These are phyloP conservation scores for Perkinsus chesapeaki DNA, from an alignment of 169 alveolate genomes.

Conservation along the genomic window DNA sequence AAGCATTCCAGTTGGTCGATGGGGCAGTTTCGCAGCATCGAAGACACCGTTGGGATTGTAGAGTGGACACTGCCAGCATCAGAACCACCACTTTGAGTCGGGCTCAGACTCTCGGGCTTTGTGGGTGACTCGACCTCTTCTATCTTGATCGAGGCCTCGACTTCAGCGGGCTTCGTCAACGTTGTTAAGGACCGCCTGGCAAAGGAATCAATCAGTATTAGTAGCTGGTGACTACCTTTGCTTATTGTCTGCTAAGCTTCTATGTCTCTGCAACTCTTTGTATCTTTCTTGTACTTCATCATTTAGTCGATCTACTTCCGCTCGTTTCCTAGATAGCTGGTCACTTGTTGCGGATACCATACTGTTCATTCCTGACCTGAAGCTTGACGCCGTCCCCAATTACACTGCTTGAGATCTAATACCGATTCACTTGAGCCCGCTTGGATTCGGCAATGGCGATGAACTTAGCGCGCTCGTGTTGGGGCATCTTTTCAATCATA, in stretches of 20 bases:
- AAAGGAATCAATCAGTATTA: not conserved
- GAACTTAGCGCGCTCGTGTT: not conserved
- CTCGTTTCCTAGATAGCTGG: not conserved
- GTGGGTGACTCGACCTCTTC: not conserved
- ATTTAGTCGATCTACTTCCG: not conserved
- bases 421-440: not conserved
- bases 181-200: not conserved
- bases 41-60: not conserved
- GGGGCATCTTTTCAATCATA: not conserved
- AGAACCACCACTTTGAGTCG: not conserved
- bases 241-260: not conserved
- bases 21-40: not conserved
- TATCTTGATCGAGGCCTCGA: not conserved
- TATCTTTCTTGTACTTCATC: not conserved
- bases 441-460: not conserved
- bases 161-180: not conserved
- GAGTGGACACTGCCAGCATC: not conserved
- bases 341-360: not conserved
- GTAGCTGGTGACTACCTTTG: not conserved
- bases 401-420: not conserved
- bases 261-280: not conserved
- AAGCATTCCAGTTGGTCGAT: not conserved
- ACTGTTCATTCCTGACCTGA: not conserved
- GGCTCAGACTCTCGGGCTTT: not conserved
- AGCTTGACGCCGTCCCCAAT: not conserved